Base-by-base conservation (phyloP, 768 basidiomycete species). In the Auriscalpium vulgare region DNA sequence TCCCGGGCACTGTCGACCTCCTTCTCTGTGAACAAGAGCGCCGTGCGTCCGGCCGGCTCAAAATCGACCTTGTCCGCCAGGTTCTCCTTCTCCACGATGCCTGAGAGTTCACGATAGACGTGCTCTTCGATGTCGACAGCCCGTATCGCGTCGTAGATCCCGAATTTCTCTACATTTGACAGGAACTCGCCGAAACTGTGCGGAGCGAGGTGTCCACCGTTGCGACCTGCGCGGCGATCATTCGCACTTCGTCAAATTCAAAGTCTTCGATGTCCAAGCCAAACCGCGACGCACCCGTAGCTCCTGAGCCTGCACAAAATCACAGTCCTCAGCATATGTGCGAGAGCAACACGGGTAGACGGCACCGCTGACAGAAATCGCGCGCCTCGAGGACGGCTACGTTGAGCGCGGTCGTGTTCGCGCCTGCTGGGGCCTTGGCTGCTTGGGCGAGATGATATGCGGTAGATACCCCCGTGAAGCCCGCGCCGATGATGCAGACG, bases 341-440 rank as follows among this genome's bases (percentile, higher is more conserved):
- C 29, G 29, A 29, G 29, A 29, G 29, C 29, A 29, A 29, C 29
- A 29, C 29, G 4, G 21, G 11, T 11, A 8, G 9, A 45, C 11
- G 35, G 19, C 4, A 49, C 75, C 62, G 37, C 88, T 71, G 21
- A 91, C 92, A 88, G 68, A 94, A 87, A 64, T 91, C 86, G 62
- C 94, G 74, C 4, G 91, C 94, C 65, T 95, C 93, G 9, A 97
- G 68, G 11, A 95, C 72, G 16, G 84, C 81, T 0, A 85, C 75
- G 35, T 72, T 81, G 46, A 80, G 59, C 16, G 74, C 63, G 43
- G 60, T 47, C 19, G 56, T 36, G 11, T 36, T 35, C 3, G 53
- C 40, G 13, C 55, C 51, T 29, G 29, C 29, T 29, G 2, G 2
- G 10, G 38, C 44, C 40, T 55, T 34, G 34, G 66, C 37, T 14